Conservation (phyloP, 495 filamentous ascomycete species). For the Glarea lozoyensis region DNA sequence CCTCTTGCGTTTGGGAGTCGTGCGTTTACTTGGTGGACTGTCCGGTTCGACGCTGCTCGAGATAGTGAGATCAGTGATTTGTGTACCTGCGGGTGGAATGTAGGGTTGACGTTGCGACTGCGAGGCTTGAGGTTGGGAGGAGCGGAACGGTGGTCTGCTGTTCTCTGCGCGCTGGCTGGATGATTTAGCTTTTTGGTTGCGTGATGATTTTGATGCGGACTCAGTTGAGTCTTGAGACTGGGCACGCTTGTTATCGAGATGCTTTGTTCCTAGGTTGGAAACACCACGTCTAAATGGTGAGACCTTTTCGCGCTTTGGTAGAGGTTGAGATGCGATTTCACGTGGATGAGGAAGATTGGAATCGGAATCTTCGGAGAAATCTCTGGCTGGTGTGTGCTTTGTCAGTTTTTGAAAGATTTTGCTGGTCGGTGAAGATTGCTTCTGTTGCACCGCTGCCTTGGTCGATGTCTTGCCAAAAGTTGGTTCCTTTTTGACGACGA, state of each 20-base stretch:
- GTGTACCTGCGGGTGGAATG: conserved; percentile 2
- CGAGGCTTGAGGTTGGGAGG: conserved; percentile 2
- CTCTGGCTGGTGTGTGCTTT: background rate
- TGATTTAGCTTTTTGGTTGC: background rate
- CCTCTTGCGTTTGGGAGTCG: too few relatives aligned
- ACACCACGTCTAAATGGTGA: conserved; percentile 1
- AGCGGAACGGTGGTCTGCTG: background rate
- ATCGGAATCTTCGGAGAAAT: conserved; percentile 11
- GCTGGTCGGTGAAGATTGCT: conserved; percentile 2
- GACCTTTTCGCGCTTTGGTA: conserved; percentile 4
- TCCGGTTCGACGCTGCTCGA: conserved; percentile 15
- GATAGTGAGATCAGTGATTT: conserved; percentile 14
- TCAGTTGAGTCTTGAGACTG: conserved; percentile 6
- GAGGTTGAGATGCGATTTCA: conserved; percentile 6
- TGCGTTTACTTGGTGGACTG: background rate
- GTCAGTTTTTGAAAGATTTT: background rate
- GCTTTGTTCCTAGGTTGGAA: too few relatives aligned
- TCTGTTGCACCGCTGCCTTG: conserved; percentile 2
- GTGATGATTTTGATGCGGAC: conserved; percentile 4
- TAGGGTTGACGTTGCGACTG: background rate
- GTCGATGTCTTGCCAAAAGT: background rate
- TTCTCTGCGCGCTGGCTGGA: too few relatives aligned
- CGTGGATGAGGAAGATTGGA: conserved; percentile 10
- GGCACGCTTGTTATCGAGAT: too few relatives aligned
- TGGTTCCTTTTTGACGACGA: background rate